A percentile compares a stretch with the other conserved stretches of the same genome.
Evolutionary conservation across 139 green algal genomes (phyloP).

Genomic region (Chlamydomonas sphaeroides): DNA sequence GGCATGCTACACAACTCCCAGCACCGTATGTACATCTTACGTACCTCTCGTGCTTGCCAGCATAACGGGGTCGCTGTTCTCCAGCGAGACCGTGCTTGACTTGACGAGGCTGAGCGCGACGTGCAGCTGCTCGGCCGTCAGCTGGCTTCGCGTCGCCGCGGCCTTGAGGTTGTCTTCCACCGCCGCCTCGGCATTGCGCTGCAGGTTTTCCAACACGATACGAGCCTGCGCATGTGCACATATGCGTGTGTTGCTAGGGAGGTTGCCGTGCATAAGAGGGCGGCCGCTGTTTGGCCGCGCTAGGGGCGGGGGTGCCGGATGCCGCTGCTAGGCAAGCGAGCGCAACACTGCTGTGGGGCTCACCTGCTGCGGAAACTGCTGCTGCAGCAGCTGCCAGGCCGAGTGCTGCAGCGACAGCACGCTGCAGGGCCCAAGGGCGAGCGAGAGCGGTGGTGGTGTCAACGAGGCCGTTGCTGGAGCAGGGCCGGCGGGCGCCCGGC

Average conservation of each 20-base stretch:
- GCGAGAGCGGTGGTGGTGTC: no score
- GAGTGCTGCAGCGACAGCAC: slow-evolving; percentile 63
- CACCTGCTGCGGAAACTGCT: slow-evolving; percentile 42
- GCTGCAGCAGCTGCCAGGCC: slow-evolving; percentile 52
- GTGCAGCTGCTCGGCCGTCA: slow-evolving; percentile 19
- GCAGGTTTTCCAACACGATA: slow-evolving; percentile 70
- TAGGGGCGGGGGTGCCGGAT: no score
- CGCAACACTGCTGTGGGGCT: neutral
- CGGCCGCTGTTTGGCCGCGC: no score
- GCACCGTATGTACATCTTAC: no score
- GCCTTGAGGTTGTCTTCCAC: slow-evolving; percentile 7
- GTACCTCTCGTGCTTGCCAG: neutral
- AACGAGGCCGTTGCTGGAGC: no score
- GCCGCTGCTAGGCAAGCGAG: no score
- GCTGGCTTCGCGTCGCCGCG: neutral
- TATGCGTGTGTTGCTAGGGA: no score
- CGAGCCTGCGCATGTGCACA: slow-evolving; percentile 38
- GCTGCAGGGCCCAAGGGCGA: slow-evolving; percentile 8
- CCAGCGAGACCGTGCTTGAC: neutral
- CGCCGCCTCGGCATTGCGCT: slow-evolving; percentile 4
- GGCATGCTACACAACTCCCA: no score
- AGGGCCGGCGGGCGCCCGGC: no score
- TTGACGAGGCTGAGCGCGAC: slow-evolving; percentile 29
- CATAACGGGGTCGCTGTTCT: neutral
- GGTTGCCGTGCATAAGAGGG: no score